Conservation (phyloP, 345 rosid species). For the Rhodamnia argentea region DNA sequence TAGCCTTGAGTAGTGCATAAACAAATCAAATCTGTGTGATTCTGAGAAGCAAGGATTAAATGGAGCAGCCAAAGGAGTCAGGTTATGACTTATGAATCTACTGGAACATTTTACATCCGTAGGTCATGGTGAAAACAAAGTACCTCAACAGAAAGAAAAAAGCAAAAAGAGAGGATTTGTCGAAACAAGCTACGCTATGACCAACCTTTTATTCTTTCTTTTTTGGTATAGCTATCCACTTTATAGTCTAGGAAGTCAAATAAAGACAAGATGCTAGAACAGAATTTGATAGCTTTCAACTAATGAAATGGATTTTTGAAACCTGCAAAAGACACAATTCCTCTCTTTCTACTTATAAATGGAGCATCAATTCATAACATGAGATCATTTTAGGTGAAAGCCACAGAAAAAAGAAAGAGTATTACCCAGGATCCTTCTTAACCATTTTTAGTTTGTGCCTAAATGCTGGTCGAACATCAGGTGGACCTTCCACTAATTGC, state of each 20-base stretch:
- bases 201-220: neutral
- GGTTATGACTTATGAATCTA: neutral
- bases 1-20: neutral
- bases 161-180: neutral
- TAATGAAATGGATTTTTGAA: neutral
- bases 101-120: neutral
- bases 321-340: neutral
- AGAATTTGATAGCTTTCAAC: neutral
- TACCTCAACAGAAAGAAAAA: neutral
- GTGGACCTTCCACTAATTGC: slow-evolving; percentile 59
- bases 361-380: neutral
- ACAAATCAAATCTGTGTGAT: neutral
- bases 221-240: neutral
- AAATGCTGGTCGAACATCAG: slow-evolving; percentile 91
- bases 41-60: neutral
- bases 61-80: neutral
- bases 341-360: neutral
- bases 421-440: slow-evolving; percentile 51
- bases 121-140: neutral
- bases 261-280: neutral
- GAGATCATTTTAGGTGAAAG: neutral
- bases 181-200: neutral
- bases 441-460: slow-evolving; percentile 56
- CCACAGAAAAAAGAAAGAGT: neutral
- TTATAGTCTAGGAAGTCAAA: neutral